These are phyloP conservation scores for Meyerozyma carpophila DNA, from an alignment of 1,139 yeast species.

Conservation along the genomic window DNA sequence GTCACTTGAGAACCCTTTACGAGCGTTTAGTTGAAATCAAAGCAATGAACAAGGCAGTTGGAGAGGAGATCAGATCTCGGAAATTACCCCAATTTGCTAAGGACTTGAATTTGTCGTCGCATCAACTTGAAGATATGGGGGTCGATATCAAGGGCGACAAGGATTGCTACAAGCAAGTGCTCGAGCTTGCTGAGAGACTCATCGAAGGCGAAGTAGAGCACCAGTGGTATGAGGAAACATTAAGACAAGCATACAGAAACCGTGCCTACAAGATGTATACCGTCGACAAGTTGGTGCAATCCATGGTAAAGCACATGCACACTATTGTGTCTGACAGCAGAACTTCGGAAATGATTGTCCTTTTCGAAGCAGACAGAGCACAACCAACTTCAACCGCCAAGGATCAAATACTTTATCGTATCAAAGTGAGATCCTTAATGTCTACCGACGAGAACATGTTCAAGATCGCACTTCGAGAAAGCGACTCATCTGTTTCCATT, in stretches of 20 bases:
- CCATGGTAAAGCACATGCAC: conserved; percentile 86
- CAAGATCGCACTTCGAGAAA: conserved; percentile 67
- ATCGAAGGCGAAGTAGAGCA: conserved; percentile 92
- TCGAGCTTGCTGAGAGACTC: conserved; percentile 65
- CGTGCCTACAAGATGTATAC: conserved; percentile 91
- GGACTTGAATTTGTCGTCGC: conserved; percentile 78
- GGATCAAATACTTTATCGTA: conserved; percentile 85
- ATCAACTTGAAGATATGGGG: conserved; percentile 77
- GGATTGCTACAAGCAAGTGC: conserved; percentile 70
- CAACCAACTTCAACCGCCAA: conserved; percentile 64
- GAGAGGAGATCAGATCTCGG: conserved; percentile 64
- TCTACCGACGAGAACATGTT: conserved; percentile 87
- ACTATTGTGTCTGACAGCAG: conserved; percentile 72
- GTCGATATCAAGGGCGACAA: conserved; percentile 64
- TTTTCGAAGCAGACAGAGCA: conserved; percentile 78
- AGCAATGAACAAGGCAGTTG: conserved; percentile 56
- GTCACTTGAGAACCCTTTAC: conserved; percentile 78
- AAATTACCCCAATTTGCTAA: conserved; percentile 78
- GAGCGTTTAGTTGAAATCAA: conserved; percentile 78
- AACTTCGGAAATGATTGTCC: conserved; percentile 71
- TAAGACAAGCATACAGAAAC: conserved; percentile 93
- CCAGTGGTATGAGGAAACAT: conserved; percentile 91
- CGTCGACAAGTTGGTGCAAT: conserved; percentile 86
- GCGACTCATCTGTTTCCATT: conserved; percentile 52
- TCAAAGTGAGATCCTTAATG: conserved; percentile 80